A percentile compares a stretch with the other conserved stretches of the same genome.
These are phyloP conservation scores for Mycena amicta DNA, from an alignment of 768 basidiomycete genomes.

Conservation along the genomic window DNA sequence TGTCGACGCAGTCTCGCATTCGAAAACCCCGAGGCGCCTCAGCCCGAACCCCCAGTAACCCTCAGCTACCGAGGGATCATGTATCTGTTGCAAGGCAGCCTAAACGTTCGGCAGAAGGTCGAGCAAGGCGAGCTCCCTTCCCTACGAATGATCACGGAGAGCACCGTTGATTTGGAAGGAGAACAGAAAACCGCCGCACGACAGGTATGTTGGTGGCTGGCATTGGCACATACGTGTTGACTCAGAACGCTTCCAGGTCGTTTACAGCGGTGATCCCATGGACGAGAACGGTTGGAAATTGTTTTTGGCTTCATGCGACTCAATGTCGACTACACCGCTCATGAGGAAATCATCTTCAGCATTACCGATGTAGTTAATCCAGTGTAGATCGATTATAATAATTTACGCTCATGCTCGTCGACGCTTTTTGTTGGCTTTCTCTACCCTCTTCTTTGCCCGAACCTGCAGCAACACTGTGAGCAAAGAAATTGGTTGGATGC, in stretches of 20 bases:
- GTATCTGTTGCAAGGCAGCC: slow-evolving; percentile 51
- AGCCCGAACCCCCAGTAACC: slow-evolving; percentile 51
- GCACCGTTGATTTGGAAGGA: slow-evolving; percentile 54
- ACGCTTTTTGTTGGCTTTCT: slow-evolving; percentile 70
- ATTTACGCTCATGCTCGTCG: slow-evolving; percentile 36
- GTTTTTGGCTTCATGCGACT: slow-evolving; percentile 37
- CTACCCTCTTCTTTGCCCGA: slow-evolving; percentile 80
- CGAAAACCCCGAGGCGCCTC: slow-evolving; percentile 29
- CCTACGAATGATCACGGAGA: slow-evolving; percentile 43
- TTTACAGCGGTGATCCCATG: slow-evolving; percentile 38
- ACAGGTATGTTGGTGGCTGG: slow-evolving; percentile 51
- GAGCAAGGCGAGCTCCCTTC: slow-evolving; percentile 25
- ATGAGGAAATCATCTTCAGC: neutral
- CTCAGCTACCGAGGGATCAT: slow-evolving; percentile 36
- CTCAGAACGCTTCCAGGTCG: slow-evolving; percentile 46
- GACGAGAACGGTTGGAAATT: slow-evolving; percentile 47
- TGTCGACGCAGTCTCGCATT: slow-evolving; percentile 28
- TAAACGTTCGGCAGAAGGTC: slow-evolving; percentile 49
- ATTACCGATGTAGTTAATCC: neutral
- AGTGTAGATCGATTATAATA: neutral
- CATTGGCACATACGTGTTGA: too few relatives aligned
- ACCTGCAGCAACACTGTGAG: slow-evolving; percentile 55
- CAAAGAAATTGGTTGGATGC: too few relatives aligned
- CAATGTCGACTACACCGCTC: slow-evolving; percentile 34
- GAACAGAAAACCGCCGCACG: slow-evolving; percentile 53